phyloP scores from a whole-genome alignment of 2,329 filamentous ascomycete genomes.

The Karstenula rhodostoma region DNA sequence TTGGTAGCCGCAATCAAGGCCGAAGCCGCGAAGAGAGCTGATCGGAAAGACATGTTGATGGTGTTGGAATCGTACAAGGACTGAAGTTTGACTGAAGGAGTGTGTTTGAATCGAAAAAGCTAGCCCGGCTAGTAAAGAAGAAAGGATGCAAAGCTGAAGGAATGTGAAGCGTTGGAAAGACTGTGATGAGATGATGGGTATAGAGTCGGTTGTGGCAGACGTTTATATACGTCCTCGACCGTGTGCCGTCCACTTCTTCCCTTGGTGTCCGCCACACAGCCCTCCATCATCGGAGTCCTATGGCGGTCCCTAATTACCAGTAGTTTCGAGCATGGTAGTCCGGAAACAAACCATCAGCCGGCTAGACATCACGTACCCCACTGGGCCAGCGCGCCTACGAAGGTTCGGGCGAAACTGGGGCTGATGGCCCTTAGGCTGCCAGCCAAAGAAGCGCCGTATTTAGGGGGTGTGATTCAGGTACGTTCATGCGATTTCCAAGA shows the following conservation, averaged over 20 bases:
- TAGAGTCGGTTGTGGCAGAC: slow-evolving; percentile 18
- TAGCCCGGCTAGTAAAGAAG: slow-evolving; percentile 44
- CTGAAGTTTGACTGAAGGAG: slow-evolving; percentile 22
- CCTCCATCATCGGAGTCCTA: slow-evolving; percentile 17
- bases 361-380: slow-evolving; percentile 30
- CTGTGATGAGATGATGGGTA: slow-evolving; percentile 31
- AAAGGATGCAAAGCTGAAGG: slow-evolving; percentile 28
- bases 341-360: slow-evolving; percentile 37
- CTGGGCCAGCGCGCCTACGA: slow-evolving; percentile 39
- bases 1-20: slow-evolving; percentile 64
- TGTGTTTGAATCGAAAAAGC: slow-evolving; percentile 30
- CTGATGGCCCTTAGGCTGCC: slow-evolving; percentile 31
- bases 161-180: slow-evolving; percentile 25
- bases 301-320: slow-evolving; percentile 41
- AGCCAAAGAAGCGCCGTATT: slow-evolving; percentile 39
- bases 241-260: not conserved
- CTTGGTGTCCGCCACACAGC: slow-evolving; percentile 20
- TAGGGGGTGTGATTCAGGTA: slow-evolving; percentile 35
- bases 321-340: slow-evolving; percentile 33
- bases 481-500: slow-evolving; percentile 33
- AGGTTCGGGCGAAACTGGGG: slow-evolving; percentile 38
- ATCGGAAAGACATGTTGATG: slow-evolving; percentile 61
- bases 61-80: slow-evolving; percentile 27
- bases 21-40: slow-evolving; percentile 58
- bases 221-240: slow-evolving; percentile 35